Conservation (phyloP, 192 early-diverging fungal species). For the Piromyces sp. region DNA sequence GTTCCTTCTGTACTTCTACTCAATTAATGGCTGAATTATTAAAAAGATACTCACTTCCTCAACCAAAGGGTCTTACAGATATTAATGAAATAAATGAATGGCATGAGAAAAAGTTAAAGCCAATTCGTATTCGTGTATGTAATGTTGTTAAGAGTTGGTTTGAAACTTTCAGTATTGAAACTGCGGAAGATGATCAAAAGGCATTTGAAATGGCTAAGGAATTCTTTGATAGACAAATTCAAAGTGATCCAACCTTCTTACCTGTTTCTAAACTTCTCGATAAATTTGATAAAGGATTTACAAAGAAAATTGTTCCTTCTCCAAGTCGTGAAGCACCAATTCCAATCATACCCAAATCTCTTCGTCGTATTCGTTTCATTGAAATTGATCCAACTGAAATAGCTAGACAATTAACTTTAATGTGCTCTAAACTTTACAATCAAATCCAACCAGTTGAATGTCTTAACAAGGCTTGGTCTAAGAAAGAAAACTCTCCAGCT, state of each 20-base stretch:
- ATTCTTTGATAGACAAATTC: neutral
- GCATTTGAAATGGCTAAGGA: conserved; percentile 30
- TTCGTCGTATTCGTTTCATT: conserved; percentile 58
- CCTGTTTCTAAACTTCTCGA: neutral
- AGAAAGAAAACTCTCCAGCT: conserved; percentile 14
- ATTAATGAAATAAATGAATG: conserved; percentile 49
- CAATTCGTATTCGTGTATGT: conserved; percentile 79
- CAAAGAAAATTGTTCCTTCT: neutral
- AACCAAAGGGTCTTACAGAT: conserved; percentile 42
- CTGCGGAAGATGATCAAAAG: conserved; percentile 47
- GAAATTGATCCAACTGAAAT: conserved; percentile 85
- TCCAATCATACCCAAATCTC: conserved; percentile 64
- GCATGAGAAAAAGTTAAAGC: conserved; percentile 69
- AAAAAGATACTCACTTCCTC: conserved; percentile 55
- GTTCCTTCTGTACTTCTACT: conserved; percentile 65
- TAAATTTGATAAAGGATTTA: neutral
- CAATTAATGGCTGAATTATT: conserved; percentile 59
- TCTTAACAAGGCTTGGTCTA: conserved; percentile 75
- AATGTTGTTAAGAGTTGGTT: conserved; percentile 91
- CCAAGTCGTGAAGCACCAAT: conserved; percentile 27
- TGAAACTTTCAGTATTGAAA: conserved; percentile 71
- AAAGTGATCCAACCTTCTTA: neutral
- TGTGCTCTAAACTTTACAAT: conserved; percentile 68
- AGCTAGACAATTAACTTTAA: conserved; percentile 85
- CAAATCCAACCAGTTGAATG: conserved; percentile 76